Evolutionary conservation across 2,329 filamentous ascomycete species (phyloP).

Genomic region (Exophiala spinifera): DNA sequence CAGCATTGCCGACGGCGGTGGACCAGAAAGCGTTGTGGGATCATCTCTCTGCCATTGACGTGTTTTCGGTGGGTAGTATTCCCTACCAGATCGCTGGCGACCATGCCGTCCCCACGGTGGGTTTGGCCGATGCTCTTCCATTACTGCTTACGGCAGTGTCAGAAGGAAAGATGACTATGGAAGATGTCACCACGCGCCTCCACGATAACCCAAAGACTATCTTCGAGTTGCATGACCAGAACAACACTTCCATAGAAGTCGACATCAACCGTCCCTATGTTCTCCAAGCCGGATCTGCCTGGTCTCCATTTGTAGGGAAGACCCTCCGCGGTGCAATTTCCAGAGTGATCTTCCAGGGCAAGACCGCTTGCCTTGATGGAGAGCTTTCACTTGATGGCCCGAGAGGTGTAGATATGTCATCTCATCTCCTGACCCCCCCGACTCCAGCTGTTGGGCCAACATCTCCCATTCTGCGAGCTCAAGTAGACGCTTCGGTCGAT

Average conservation of each 20-base stretch:
- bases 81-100: constrained; percentile 69
- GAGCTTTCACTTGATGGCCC: constrained; percentile 55
- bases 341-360: constrained; percentile 71
- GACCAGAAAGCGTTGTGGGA: constrained; percentile 75
- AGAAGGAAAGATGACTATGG: constrained; percentile 68
- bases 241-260: constrained; percentile 69
- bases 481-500: constrained; percentile 38
- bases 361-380: constrained; percentile 72
- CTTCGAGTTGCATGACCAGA: constrained; percentile 77
- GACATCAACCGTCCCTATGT: constrained; percentile 71
- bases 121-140: constrained; percentile 70
- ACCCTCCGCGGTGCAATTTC: constrained; percentile 67
- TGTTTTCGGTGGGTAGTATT: constrained; percentile 75
- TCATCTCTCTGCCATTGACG: constrained; percentile 68
- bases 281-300: constrained; percentile 51
- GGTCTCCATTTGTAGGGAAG: constrained; percentile 72
- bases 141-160: constrained; percentile 72
- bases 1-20: constrained; percentile 61
- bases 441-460: constrained; percentile 55
- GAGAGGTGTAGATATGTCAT: constrained; percentile 72
- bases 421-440: constrained; percentile 51
- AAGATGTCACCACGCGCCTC: constrained; percentile 67
- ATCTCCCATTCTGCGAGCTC: constrained; percentile 39
- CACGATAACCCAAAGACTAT: constrained; percentile 78
- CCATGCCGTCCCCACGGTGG: constrained; percentile 59